Percentiles rank a stretch among this genome's conserved stretches.
phyloP scores from a whole-genome alignment of 768 basidiomycete species.

The Rhodotorula sphaerocarpa region DNA sequence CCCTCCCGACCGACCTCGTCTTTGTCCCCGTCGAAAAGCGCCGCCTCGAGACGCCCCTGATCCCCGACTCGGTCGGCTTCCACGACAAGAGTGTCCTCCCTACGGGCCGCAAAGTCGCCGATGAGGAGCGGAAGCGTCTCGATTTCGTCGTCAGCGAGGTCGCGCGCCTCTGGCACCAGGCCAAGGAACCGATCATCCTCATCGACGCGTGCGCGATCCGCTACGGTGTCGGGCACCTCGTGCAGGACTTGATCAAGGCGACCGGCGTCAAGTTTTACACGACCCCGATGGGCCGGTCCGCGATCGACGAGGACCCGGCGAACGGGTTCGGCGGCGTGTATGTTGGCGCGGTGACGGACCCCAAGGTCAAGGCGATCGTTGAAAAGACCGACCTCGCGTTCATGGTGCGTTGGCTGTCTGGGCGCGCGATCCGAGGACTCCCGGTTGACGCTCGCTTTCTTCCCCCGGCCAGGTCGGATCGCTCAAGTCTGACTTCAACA shows the following conservation, averaged over 20 bases:
- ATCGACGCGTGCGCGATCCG: slow-evolving; percentile 68
- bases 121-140: slow-evolving; percentile 45
- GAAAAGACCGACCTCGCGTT: slow-evolving; percentile 68
- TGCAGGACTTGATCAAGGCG: slow-evolving; percentile 55
- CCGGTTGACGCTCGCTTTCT: slow-evolving; percentile 46
- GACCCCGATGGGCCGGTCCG: slow-evolving; percentile 53
- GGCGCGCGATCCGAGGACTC: neutral
- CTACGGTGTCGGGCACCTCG: slow-evolving; percentile 58
- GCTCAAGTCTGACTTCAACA: slow-evolving; percentile 66
- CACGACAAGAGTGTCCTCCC: slow-evolving; percentile 15
- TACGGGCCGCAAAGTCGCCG: slow-evolving; percentile 23
- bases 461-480: slow-evolving; percentile 1
- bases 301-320: slow-evolving; percentile 59
- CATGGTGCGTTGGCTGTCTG: slow-evolving; percentile 53
- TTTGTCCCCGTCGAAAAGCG: slow-evolving; percentile 42
- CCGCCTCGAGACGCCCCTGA: slow-evolving; percentile 26
- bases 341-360: slow-evolving; percentile 61
- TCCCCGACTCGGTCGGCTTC: slow-evolving; percentile 1
- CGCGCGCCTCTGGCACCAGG: slow-evolving; percentile 55
- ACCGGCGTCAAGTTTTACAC: slow-evolving; percentile 50
- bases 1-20: slow-evolving; percentile 75
- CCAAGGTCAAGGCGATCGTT: slow-evolving; percentile 60
- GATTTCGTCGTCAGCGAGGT: slow-evolving; percentile 68
- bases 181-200: slow-evolving; percentile 59
- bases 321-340: slow-evolving; percentile 69